These are phyloP conservation scores for Thalassiosira hispida DNA, from an alignment of 352 stramenopile species.

Conservation along the genomic window DNA sequence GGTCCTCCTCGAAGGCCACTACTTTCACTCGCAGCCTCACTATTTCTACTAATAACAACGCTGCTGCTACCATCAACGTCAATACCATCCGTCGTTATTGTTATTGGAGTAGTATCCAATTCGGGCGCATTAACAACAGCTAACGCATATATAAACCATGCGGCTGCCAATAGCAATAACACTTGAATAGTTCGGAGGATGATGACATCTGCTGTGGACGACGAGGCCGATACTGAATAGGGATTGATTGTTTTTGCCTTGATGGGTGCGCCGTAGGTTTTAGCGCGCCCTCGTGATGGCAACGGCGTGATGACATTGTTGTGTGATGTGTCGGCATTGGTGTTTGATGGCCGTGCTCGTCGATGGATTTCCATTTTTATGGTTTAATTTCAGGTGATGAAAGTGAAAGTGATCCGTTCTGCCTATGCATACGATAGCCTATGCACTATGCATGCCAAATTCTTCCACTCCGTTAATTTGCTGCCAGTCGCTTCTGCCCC, in stretches of 20 bases:
- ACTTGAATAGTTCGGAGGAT: slow-evolving; percentile 31
- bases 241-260: slow-evolving; percentile 16
- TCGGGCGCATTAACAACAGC: slow-evolving; percentile 5
- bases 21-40: not conserved
- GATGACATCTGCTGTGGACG: slow-evolving; percentile 18
- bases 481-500: no score
- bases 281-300: not conserved
- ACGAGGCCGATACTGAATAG: slow-evolving; percentile 11
- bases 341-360: not conserved
- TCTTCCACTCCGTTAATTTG: no score
- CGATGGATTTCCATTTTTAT: slow-evolving; percentile 22
- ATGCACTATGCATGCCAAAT: no score
- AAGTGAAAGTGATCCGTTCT: not conserved
- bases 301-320: not conserved
- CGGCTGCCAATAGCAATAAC: slow-evolving; percentile 7
- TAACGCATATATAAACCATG: slow-evolving; percentile 44
- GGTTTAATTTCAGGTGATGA: not conserved
- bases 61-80: not conserved
- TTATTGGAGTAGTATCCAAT: not conserved
- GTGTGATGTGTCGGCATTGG: not conserved
- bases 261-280: not conserved
- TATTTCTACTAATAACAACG: no score
- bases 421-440: not conserved
- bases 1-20: not conserved
- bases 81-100: not conserved